Evolutionary conservation across 257 asterid genomes (phyloP), one percentile per base, ranked within the genome.

Genomic region (Ocimum tenuiflorum): DNA sequence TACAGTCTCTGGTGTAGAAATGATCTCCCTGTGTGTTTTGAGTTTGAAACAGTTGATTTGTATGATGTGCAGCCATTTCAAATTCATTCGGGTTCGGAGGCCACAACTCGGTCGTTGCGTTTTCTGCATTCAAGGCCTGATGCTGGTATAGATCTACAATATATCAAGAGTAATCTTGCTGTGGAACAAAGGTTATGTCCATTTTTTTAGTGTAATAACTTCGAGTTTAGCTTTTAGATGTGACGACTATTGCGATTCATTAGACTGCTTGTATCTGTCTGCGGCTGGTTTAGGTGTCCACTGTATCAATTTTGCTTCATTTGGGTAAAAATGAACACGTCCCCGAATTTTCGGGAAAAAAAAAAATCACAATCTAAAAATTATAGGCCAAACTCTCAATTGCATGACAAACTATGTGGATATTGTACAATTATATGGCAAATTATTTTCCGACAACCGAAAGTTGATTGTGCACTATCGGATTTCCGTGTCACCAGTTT

Each of bases 21-120:
- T n/a, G n/a, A n/a, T n/a, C 13, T 7, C 8, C 24, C 15, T 31
- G 19, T 3, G n/a, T 49, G 31, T 8, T 33, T 4, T 33, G 3
- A 3, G 7, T 33, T 33, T 7, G 7, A 4, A 33, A 1, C 7
- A 8, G 1, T 33, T 33, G 1, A 1, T 33, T 1, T 33, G 3
- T 8, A 33, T 8, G 3, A 20, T 35, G 6, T 79, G 85, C 91
- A 90, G 97, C 81, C 13, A 90, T 90, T 55, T 85, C 97, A 23
- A 90, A 90, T 75, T 86, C 97, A 36, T 86, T 85, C 24, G 96
- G 97, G 68, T 87, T 87, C 60, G 95, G n/a, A n/a, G n/a, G n/a
- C n/a, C n/a, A n/a, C n/a, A n/a, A n/a, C n/a, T n/a, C n/a, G n/a
- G n/a, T n/a, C 5, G 89, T 82, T 9, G 89, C 77, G 8, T 89